Conservation (phyloP, 2,329 filamentous ascomycete species). For the Incumbomyces delicatus region DNA sequence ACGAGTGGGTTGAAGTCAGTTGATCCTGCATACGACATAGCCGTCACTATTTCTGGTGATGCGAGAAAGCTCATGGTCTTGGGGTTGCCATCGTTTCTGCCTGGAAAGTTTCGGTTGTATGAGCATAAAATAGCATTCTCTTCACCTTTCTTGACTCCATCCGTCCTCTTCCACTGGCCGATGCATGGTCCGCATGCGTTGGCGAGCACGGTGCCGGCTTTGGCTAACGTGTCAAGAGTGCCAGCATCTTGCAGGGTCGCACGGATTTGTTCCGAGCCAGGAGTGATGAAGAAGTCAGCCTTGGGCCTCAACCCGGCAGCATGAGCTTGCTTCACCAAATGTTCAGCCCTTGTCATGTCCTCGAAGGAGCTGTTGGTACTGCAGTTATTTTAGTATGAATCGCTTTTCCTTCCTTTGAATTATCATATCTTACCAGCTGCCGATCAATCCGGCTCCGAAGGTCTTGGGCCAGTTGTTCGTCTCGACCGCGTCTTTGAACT, state of each 20-base stretch:
- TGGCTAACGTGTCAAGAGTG: slow-evolving; percentile 74
- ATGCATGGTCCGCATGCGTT: slow-evolving; percentile 85
- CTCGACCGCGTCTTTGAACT: slow-evolving; percentile 76
- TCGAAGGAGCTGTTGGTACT: slow-evolving; percentile 98
- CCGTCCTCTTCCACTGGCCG: slow-evolving; percentile 89
- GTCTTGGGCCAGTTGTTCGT: slow-evolving; percentile 83
- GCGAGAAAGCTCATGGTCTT: slow-evolving; percentile 98
- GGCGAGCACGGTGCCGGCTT: slow-evolving; percentile 77
- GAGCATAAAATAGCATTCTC: slow-evolving; percentile 91
- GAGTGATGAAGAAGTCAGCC: slow-evolving; percentile 89
- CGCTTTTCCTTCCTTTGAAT: too few species aligned
- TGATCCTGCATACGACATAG: slow-evolving; percentile 82
- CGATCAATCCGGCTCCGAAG: slow-evolving; percentile 87
- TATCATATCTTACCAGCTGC: too few species aligned
- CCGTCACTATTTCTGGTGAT: slow-evolving; percentile 91
- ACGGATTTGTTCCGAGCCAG: slow-evolving; percentile 91
- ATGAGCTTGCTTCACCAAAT: slow-evolving; percentile 82
- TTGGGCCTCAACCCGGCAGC: slow-evolving; percentile 83
- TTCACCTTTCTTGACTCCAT: slow-evolving; percentile 73
- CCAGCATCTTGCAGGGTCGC: slow-evolving; percentile 85
- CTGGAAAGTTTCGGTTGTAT: slow-evolving; percentile 97
- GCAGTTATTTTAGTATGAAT: too few species aligned
- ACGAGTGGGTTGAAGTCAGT: slow-evolving; percentile 96
- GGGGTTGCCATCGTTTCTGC: slow-evolving; percentile 91
- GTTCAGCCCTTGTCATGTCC: slow-evolving; percentile 93